Evolutionary conservation across 805 yeast species (phyloP).

Genomic region (Soucietia sequanensis): DNA sequence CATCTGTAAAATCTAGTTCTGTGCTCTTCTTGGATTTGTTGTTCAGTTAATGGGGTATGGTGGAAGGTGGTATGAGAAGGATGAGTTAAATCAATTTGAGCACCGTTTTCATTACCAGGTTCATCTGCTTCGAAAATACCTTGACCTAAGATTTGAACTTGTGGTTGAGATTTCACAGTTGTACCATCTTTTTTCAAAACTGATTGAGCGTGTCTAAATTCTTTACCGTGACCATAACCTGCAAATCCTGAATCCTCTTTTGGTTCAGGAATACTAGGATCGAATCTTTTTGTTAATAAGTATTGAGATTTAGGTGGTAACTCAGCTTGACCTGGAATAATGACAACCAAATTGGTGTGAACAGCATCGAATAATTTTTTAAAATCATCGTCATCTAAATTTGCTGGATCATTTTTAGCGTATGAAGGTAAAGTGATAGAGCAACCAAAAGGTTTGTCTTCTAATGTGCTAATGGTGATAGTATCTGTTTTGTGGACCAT

Average conservation of each 20-base stretch:
- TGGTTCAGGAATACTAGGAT: slow-evolving; percentile 56
- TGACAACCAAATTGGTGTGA: slow-evolving; percentile 65
- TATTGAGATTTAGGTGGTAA: slow-evolving; percentile 76
- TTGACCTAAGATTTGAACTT: slow-evolving; percentile 87
- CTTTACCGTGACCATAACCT: slow-evolving; percentile 83
- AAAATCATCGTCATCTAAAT: slow-evolving; percentile 66
- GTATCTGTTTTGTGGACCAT: slow-evolving; percentile 18
- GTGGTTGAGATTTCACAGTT: slow-evolving; percentile 79
- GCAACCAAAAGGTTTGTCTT: slow-evolving; percentile 66
- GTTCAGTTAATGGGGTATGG: slow-evolving; percentile 59
- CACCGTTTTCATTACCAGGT: slow-evolving; percentile 61
- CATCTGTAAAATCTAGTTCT: slow-evolving; percentile 86
- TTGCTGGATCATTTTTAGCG: slow-evolving; percentile 67
- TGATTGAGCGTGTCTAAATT: slow-evolving; percentile 50
- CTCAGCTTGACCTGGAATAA: slow-evolving; percentile 69
- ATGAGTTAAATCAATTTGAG: slow-evolving; percentile 63
- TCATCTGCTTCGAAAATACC: slow-evolving; percentile 59
- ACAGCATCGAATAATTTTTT: slow-evolving; percentile 59
- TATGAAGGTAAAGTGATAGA: slow-evolving; percentile 61
- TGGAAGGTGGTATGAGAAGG: slow-evolving; percentile 86
- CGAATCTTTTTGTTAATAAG: slow-evolving; percentile 71
- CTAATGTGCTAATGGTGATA: slow-evolving; percentile 44
- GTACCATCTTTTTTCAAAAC: slow-evolving; percentile 79
- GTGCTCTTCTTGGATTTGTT: slow-evolving; percentile 55
- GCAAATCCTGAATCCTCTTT: slow-evolving; percentile 37